Conservation (phyloP, 805 yeast genomes). For the Teunomyces cretensis region DNA sequence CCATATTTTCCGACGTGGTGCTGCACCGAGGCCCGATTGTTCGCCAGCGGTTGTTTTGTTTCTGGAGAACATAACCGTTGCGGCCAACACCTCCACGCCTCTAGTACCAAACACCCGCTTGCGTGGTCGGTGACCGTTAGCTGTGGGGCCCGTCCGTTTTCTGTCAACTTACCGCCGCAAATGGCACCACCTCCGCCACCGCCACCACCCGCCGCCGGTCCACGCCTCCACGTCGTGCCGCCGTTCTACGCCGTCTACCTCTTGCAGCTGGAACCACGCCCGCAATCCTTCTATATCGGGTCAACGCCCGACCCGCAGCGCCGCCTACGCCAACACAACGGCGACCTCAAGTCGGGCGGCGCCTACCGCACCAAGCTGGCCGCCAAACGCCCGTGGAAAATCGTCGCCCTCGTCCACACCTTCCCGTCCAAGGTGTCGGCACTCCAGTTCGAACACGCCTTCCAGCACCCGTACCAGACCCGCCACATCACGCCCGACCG, state of each 20-base stretch:
- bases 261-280: slow-evolving; percentile 57
- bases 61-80: no score
- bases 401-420: slow-evolving; percentile 62
- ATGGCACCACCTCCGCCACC: background rate
- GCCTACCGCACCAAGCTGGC: slow-evolving; percentile 62
- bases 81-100: no score
- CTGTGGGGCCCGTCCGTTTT: no score
- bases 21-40: no score
- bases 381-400: slow-evolving; percentile 73
- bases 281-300: slow-evolving; percentile 69
- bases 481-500: slow-evolving; percentile 49
- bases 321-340: slow-evolving; percentile 78
- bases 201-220: background rate
- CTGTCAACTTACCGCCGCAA: no score
- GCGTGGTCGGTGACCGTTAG: no score
- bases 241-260: slow-evolving; percentile 71
- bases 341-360: slow-evolving; percentile 60
- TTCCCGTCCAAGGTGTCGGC: slow-evolving; percentile 72
- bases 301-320: slow-evolving; percentile 75
- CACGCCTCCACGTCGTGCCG: slow-evolving; percentile 15
- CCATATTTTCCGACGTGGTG: no score
- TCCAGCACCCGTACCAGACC: slow-evolving; percentile 72
- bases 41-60: no score
- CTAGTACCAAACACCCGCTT: no score
- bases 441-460: slow-evolving; percentile 78